Evolutionary conservation across 2,329 filamentous ascomycete species (phyloP).

Genomic region (Myriosclerotinia scirpicola): DNA sequence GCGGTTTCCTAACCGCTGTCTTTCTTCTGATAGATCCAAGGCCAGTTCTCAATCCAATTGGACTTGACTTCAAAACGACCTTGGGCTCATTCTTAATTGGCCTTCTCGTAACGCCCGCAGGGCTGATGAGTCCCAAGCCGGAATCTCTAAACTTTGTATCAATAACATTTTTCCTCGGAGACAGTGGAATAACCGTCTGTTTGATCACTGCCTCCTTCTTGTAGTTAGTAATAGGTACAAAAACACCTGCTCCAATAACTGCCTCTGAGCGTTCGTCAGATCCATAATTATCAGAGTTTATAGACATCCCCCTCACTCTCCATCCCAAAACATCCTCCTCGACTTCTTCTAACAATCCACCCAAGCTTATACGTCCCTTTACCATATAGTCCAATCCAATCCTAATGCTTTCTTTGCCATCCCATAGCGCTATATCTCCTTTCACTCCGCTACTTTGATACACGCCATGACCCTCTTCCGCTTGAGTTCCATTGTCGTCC

Average conservation of each 20-base stretch:
- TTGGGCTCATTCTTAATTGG: slow-evolving; percentile 2
- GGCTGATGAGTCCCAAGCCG: slow-evolving; percentile 8
- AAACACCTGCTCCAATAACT: neutral
- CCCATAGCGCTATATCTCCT: neutral
- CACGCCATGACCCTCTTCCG: neutral
- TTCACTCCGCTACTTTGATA: neutral
- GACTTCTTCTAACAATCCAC: slow-evolving; percentile 11
- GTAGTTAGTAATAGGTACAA: slow-evolving; percentile 7
- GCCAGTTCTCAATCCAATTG: slow-evolving; percentile 9
- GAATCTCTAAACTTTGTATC: slow-evolving; percentile 19
- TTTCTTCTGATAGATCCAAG: neutral
- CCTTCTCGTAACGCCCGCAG: neutral
- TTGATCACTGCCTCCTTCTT: neutral
- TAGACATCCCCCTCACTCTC: slow-evolving; percentile 1
- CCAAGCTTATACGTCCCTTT: neutral
- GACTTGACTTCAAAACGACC: neutral
- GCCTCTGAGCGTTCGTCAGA: neutral
- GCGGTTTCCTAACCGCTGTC: neutral
- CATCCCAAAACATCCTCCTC: slow-evolving; percentile 19
- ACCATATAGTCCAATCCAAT: neutral
- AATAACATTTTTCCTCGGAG: neutral
- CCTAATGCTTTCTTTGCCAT: neutral
- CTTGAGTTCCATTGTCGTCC: neutral
- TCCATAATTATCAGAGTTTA: slow-evolving; percentile 8
- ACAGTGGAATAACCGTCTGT: neutral